Evolutionary conservation across 257 asterid genomes (phyloP).

Genomic region (Coffea eugenioides): DNA sequence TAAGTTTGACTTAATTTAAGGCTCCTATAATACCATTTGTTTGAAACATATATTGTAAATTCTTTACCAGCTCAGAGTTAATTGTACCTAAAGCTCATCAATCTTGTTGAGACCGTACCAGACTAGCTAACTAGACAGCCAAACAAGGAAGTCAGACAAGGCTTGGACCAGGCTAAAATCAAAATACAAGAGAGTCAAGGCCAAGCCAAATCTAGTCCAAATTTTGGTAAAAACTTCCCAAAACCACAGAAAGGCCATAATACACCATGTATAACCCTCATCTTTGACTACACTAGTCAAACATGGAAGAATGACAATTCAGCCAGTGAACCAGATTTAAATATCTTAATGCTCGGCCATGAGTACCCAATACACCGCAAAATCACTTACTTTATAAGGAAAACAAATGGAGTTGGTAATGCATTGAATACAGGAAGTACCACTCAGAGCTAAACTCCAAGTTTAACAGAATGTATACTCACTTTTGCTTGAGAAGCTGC

Average conservation of each 20-base stretch:
- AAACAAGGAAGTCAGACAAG: background rate
- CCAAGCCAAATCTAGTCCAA: background rate
- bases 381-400: background rate
- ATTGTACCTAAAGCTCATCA: background rate
- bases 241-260: background rate
- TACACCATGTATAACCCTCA: background rate
- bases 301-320: background rate
- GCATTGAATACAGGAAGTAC: background rate
- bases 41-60: too few relatives aligned
- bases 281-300: background rate
- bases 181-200: background rate
- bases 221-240: background rate
- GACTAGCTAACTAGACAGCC: background rate
- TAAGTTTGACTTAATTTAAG: background rate
- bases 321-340: background rate
- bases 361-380: background rate
- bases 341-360: background rate
- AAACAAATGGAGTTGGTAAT: background rate
- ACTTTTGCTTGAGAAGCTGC: conserved; percentile 78
- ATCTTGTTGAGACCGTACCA: background rate
- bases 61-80: background rate
- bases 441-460: background rate
- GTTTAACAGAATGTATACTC: conserved; percentile 29
- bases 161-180: background rate
- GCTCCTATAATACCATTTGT: background rate